These are phyloP conservation scores for Starmera amethionina DNA, from an alignment of 805 yeast genomes.

Conservation along the genomic window DNA sequence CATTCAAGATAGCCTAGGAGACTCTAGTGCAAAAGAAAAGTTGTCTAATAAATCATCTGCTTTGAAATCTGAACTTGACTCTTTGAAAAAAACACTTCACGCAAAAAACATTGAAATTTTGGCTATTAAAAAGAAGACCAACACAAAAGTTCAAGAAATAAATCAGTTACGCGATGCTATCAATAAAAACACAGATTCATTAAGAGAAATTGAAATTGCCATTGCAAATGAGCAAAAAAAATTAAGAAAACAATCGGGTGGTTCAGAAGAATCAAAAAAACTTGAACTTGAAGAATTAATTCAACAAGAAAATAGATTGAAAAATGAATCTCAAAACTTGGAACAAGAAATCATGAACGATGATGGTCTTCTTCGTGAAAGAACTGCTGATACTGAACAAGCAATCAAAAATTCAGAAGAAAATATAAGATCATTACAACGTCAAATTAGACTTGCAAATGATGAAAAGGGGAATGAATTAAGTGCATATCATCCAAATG, in stretches of 20 bases:
- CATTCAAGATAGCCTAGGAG: constrained; percentile 1
- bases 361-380: background rate
- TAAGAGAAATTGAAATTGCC: constrained; percentile 8
- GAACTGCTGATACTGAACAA: background rate
- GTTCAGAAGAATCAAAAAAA: constrained; percentile 12
- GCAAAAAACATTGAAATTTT: constrained; percentile 5
- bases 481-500: background rate
- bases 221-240: constrained; percentile 17
- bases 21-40: constrained; percentile 1
- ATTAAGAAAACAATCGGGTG: constrained; percentile 19
- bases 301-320: background rate
- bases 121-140: constrained; percentile 4
- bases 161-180: constrained; percentile 11
- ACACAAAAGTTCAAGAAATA: constrained; percentile 11
- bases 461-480: constrained; percentile 6
- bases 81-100: constrained; percentile 9
- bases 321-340: constrained; percentile 1
- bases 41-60: constrained; percentile 3
- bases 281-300: constrained; percentile 3
- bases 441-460: background rate
- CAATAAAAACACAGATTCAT: constrained; percentile 8
- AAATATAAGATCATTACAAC: background rate
- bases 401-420: background rate
- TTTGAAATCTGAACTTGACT: constrained; percentile 10
- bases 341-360: background rate